phyloP scores from a whole-genome alignment of 805 yeast genomes.

The Tetrapisispora arboricola region DNA sequence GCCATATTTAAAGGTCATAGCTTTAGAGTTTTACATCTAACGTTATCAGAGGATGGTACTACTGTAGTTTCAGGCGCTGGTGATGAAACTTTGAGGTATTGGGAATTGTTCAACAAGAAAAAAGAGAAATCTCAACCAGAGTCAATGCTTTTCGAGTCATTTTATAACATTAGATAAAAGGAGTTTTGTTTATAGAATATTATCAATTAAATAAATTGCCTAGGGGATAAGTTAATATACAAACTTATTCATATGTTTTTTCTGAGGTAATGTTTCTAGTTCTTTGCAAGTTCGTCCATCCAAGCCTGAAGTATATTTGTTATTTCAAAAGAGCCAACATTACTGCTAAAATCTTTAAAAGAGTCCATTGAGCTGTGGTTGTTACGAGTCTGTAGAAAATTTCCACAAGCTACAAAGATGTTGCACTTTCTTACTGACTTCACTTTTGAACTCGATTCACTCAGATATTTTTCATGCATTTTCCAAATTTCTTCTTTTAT shows the following conservation, averaged over 20 bases:
- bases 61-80: constrained; percentile 98
- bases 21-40: constrained; percentile 77
- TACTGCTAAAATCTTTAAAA: constrained; percentile 13
- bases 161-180: constrained; percentile 53
- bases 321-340: constrained; percentile 8
- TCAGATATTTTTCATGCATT: constrained; percentile 2
- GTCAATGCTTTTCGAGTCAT: constrained; percentile 61
- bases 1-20: constrained; percentile 94
- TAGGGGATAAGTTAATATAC: too few relatives aligned
- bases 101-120: constrained; percentile 86
- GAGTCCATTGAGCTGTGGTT: constrained; percentile 14
- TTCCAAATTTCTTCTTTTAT: constrained; percentile 22
- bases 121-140: constrained; percentile 48
- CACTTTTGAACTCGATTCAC: constrained; percentile 1
- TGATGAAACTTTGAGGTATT: constrained; percentile 89
- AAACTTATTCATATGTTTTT: not conserved
- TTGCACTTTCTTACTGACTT: constrained; percentile 4
- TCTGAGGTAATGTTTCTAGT: not conserved
- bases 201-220: too few relatives aligned
- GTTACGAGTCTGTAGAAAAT: constrained; percentile 5
- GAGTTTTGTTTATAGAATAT: not conserved
- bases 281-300: constrained; percentile 9
- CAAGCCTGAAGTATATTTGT: constrained; percentile 17
- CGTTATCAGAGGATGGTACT: constrained; percentile 91
- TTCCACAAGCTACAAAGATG: constrained; percentile 9